These are phyloP conservation scores for Fagopyrum homotropicum DNA, from an alignment of 148 eudicot genomes.

Conservation along the genomic window DNA sequence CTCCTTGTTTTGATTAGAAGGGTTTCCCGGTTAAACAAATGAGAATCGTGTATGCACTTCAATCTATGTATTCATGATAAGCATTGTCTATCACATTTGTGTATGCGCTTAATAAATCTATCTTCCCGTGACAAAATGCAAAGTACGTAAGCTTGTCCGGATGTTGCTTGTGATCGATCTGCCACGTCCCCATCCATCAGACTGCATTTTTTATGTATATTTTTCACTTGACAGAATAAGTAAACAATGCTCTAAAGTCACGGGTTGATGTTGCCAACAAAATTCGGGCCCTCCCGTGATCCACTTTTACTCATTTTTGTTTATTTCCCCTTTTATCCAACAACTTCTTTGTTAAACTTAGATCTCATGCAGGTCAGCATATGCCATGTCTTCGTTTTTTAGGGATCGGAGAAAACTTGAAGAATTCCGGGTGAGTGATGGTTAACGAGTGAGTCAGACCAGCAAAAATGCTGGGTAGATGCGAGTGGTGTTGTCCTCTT, in stretches of 20 bases:
- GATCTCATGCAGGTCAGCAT: no score
- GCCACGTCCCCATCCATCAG: background rate
- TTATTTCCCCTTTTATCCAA: no score
- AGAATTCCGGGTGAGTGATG: no score
- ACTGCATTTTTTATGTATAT: background rate
- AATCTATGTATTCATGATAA: constrained; percentile 4
- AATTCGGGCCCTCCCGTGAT: constrained; percentile 10
- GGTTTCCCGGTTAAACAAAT: constrained; percentile 69
- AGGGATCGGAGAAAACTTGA: no score
- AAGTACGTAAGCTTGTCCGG: background rate
- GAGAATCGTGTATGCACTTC: constrained; percentile 12
- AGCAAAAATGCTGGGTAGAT: no score
- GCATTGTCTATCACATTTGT: background rate
- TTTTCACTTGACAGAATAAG: background rate
- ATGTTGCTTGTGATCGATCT: constrained; percentile 10
- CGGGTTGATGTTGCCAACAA: constrained; percentile 11
- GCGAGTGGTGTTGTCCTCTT: no score
- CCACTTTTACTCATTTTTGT: background rate
- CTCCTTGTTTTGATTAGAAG: constrained; percentile 72
- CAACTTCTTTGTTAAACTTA: no score
- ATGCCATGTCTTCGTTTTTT: no score
- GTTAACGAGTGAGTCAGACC: no score
- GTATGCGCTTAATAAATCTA: background rate
- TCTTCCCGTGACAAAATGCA: constrained; percentile 3
- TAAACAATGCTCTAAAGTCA: background rate